These are phyloP conservation scores for Kurtzmaniella cleridarum DNA, from an alignment of 805 yeast species.

Conservation along the genomic window DNA sequence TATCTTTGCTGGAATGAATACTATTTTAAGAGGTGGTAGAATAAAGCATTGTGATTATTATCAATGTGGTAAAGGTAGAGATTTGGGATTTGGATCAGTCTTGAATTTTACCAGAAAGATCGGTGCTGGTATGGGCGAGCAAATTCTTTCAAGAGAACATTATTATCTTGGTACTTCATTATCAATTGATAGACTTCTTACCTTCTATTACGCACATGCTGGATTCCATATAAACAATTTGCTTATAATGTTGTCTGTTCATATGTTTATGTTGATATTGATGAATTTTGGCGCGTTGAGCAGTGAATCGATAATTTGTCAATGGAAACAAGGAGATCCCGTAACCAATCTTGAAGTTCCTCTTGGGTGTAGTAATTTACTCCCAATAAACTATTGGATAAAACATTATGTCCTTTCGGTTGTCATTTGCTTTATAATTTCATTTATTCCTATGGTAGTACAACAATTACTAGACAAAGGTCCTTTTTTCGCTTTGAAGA, in stretches of 20 bases:
- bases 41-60: slow-evolving; percentile 93
- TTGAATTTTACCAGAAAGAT: slow-evolving; percentile 91
- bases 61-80: slow-evolving; percentile 97
- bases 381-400: slow-evolving; percentile 89
- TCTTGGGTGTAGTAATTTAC: slow-evolving; percentile 77
- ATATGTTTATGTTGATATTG: slow-evolving; percentile 74
- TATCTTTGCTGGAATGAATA: slow-evolving; percentile 93
- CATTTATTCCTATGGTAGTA: slow-evolving; percentile 80
- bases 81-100: slow-evolving; percentile 88
- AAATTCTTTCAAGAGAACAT: slow-evolving; percentile 84
- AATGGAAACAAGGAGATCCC: slow-evolving; percentile 60
- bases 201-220: slow-evolving; percentile 95
- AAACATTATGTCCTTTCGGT: slow-evolving; percentile 83
- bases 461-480: slow-evolving; percentile 91
- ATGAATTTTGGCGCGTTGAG: slow-evolving; percentile 75
- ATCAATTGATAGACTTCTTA: slow-evolving; percentile 83
- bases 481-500: slow-evolving; percentile 59
- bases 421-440: slow-evolving; percentile 86
- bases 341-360: slow-evolving; percentile 72
- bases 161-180: slow-evolving; percentile 85
- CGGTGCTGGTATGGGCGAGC: slow-evolving; percentile 99
- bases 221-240: slow-evolving; percentile 92
- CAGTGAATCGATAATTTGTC: slow-evolving; percentile 66
- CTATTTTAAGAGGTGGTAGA: slow-evolving; percentile 82
- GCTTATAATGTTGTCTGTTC: slow-evolving; percentile 83